Percentiles rank a stretch among this genome's conserved stretches.
Conservation (phyloP, 2,329 filamentous ascomycete genomes). For the Ophiostoma perfectum region DNA sequence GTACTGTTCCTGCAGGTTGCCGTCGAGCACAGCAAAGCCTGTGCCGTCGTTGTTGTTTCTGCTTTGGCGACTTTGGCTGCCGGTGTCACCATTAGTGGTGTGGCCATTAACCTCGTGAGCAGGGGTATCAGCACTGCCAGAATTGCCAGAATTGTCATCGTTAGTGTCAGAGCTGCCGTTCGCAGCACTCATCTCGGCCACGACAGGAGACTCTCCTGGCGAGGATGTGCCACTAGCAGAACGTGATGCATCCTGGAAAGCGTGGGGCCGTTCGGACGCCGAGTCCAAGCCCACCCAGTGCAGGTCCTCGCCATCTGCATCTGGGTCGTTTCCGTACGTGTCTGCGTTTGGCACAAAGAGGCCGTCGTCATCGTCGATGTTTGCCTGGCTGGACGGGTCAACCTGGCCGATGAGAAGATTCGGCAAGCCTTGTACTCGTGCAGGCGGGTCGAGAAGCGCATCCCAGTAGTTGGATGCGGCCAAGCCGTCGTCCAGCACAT, state of each 20-base stretch:
- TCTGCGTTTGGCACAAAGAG: conserved; percentile 15
- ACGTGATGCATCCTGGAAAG: not conserved
- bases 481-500: conserved; percentile 28
- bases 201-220: not conserved
- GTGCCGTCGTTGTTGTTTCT: conserved; percentile 1
- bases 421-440: conserved; percentile 40
- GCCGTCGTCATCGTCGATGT: conserved; percentile 3
- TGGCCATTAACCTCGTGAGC: not conserved
- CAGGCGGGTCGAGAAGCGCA: conserved; percentile 44
- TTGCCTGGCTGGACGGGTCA: not conserved
- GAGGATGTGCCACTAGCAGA: not conserved
- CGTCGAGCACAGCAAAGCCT: not conserved
- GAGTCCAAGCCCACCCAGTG: not conserved
- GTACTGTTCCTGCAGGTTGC: conserved; percentile 1
- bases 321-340: not conserved
- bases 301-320: not conserved
- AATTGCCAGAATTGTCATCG: too few relatives aligned
- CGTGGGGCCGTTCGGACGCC: not conserved
- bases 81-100: not conserved
- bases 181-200: too few relatives aligned
- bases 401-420: conserved; percentile 33
- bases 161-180: too few relatives aligned
- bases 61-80: not conserved
- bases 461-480: conserved; percentile 40
- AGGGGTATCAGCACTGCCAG: too few relatives aligned